These are phyloP conservation scores for Amborella trichopoda DNA, from an alignment of 164 flowering plant genomes.

Conservation along the genomic window DNA sequence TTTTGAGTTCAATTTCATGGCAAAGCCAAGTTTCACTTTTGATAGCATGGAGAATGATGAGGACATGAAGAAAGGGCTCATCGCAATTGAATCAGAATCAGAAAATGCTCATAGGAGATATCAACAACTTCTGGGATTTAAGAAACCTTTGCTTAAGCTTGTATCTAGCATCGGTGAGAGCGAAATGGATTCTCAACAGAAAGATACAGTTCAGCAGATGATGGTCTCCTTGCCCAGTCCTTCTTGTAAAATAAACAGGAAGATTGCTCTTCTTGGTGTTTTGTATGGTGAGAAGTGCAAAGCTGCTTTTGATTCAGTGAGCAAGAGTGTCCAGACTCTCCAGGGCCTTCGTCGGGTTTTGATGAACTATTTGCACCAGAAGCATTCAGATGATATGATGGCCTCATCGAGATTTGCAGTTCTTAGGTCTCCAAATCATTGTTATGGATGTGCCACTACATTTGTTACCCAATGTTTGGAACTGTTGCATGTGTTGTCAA, in stretches of 20 bases:
- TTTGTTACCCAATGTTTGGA: slow-evolving; percentile 97
- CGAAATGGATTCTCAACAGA: slow-evolving; percentile 97
- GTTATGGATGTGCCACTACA: slow-evolving; percentile 96
- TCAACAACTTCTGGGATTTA: slow-evolving; percentile 96
- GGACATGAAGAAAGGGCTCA: slow-evolving; percentile 96
- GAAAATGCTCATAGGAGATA: slow-evolving; percentile 99
- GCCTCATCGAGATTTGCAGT: slow-evolving; percentile 54
- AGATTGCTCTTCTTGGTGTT: slow-evolving; percentile 99
- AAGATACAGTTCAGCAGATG: slow-evolving; percentile 99
- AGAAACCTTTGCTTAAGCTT: slow-evolving; percentile 91
- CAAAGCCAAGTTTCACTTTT: slow-evolving; percentile 93
- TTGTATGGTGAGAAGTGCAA: slow-evolving; percentile 99
- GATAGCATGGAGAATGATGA: slow-evolving; percentile 99
- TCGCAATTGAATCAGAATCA: slow-evolving; percentile 95
- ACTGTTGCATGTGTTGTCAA: slow-evolving; percentile 71
- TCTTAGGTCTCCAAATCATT: slow-evolving; percentile 81
- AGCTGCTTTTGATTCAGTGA: slow-evolving; percentile 99
- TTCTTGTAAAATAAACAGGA: slow-evolving; percentile 92
- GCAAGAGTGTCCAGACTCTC: slow-evolving; percentile 98
- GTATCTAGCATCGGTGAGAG: slow-evolving; percentile 97
- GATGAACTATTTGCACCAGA: slow-evolving; percentile 85
- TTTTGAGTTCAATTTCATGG: slow-evolving; percentile 97
- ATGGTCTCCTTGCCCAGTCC: slow-evolving; percentile 98
- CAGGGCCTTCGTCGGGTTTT: slow-evolving; percentile 95
- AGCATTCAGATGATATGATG: slow-evolving; percentile 38